A percentile compares a stretch with the other conserved stretches of the same genome.
These are phyloP conservation scores for Kokia cookei DNA, from an alignment of 441 rosid genomes.

Conservation along the genomic window DNA sequence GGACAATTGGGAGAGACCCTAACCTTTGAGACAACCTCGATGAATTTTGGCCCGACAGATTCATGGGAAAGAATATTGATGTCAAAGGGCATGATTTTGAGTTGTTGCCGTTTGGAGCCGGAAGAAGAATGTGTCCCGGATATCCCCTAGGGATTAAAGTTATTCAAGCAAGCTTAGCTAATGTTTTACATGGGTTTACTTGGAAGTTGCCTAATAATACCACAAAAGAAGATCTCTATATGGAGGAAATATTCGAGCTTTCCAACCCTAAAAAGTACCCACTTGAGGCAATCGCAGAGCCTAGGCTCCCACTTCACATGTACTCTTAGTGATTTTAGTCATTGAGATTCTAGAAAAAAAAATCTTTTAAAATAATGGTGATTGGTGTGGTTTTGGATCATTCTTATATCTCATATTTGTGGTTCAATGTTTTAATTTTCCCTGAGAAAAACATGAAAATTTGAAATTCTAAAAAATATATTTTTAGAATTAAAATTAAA, in stretches of 20 bases:
- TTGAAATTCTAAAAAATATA: no score
- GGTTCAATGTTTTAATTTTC: no score
- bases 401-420: no score
- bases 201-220: constrained; percentile 31
- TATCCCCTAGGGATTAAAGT: constrained; percentile 34
- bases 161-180: constrained; percentile 33
- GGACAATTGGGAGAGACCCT: constrained; percentile 38
- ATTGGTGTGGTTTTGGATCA: background rate
- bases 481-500: no score
- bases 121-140: constrained; percentile 46
- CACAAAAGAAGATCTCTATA: constrained; percentile 26
- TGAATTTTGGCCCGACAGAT: constrained; percentile 33
- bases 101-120: constrained; percentile 36
- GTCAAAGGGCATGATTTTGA: constrained; percentile 34
- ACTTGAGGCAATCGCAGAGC: constrained; percentile 32
- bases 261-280: constrained; percentile 47
- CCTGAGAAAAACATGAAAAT: no score
- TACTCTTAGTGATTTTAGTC: constrained; percentile 8
- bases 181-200: constrained; percentile 34
- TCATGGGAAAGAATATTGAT: constrained; percentile 23
- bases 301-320: constrained; percentile 33
- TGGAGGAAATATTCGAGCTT: constrained; percentile 61
- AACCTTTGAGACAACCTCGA: constrained; percentile 22
- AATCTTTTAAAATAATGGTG: background rate
- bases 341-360: background rate